Evolutionary conservation across 371 early-diverging fungal species (phyloP).

Genomic region (Rhizopus microsporus): DNA sequence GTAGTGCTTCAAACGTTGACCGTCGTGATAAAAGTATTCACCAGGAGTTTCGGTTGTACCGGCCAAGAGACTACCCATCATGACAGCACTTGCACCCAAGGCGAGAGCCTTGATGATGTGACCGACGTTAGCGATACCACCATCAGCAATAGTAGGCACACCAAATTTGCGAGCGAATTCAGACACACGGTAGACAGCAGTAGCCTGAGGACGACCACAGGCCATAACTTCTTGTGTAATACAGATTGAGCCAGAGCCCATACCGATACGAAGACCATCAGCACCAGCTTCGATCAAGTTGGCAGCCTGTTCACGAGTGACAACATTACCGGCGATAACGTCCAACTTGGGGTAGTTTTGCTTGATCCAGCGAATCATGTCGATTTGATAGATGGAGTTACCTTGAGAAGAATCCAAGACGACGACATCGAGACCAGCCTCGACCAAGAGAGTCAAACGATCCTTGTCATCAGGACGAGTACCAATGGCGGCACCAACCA

Average conservation of each 20-base stretch:
- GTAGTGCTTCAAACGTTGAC: slow-evolving; percentile 95
- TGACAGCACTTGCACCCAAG: slow-evolving; percentile 93
- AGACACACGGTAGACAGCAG: slow-evolving; percentile 93
- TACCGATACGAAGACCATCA: slow-evolving; percentile 94
- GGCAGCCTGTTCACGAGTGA: slow-evolving; percentile 93
- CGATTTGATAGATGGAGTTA: slow-evolving; percentile 90
- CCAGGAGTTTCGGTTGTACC: slow-evolving; percentile 97
- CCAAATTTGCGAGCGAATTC: slow-evolving; percentile 90
- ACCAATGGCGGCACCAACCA: slow-evolving; percentile 92
- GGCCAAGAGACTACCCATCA: slow-evolving; percentile 97
- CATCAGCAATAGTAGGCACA: slow-evolving; percentile 96
- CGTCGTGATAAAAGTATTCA: slow-evolving; percentile 97
- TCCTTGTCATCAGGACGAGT: slow-evolving; percentile 88
- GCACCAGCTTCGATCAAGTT: slow-evolving; percentile 92
- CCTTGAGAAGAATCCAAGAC: slow-evolving; percentile 96
- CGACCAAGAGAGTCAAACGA: slow-evolving; percentile 82
- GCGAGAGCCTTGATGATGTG: slow-evolving; percentile 96
- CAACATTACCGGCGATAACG: slow-evolving; percentile 96
- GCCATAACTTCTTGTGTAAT: slow-evolving; percentile 99
- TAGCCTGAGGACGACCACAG: slow-evolving; percentile 95
- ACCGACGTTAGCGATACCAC: slow-evolving; percentile 95
- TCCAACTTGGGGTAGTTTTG: slow-evolving; percentile 75
- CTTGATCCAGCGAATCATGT: slow-evolving; percentile 94
- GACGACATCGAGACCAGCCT: slow-evolving; percentile 93
- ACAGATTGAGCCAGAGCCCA: slow-evolving; percentile 97